These are phyloP conservation scores for Glebionis coronaria DNA, from an alignment of 129 eudicot species.

Conservation along the genomic window DNA sequence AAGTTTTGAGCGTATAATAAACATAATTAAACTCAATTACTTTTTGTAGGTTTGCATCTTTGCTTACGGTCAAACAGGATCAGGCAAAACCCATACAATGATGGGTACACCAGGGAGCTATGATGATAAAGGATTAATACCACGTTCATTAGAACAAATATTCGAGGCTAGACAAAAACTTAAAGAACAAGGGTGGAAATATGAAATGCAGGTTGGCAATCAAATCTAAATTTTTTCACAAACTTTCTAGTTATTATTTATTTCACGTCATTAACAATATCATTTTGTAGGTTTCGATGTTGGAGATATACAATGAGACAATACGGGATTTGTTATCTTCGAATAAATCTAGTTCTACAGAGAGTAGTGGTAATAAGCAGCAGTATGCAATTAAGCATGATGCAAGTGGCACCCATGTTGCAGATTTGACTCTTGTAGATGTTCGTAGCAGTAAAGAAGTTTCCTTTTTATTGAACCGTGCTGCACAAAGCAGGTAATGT, in stretches of 20 bases:
- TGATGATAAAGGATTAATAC: slow-evolving; percentile 83
- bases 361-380: slow-evolving; percentile 44
- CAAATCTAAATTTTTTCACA: neutral
- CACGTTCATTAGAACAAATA: slow-evolving; percentile 88
- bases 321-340: slow-evolving; percentile 81
- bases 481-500: slow-evolving; percentile 86
- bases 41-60: slow-evolving; percentile 84
- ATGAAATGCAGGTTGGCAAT: slow-evolving; percentile 83
- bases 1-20: neutral
- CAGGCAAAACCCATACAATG: slow-evolving; percentile 98
- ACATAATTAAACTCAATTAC: neutral
- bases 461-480: slow-evolving; percentile 79
- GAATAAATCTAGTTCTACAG: slow-evolving; percentile 50
- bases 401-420: slow-evolving; percentile 74
- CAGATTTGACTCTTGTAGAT: slow-evolving; percentile 87
- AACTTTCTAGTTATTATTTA: neutral
- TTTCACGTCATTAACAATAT: neutral
- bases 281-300: slow-evolving; percentile 73
- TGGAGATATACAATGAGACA: slow-evolving; percentile 94
- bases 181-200: slow-evolving; percentile 89
- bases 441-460: slow-evolving; percentile 90
- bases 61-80: slow-evolving; percentile 99
- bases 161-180: slow-evolving; percentile 79
- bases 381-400: slow-evolving; percentile 90
- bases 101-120: slow-evolving; percentile 84